A percentile compares a stretch with the other conserved stretches of the same genome.
phyloP scores from a whole-genome alignment of 1,284 basidiomycete species.

The Athelia sp. region DNA sequence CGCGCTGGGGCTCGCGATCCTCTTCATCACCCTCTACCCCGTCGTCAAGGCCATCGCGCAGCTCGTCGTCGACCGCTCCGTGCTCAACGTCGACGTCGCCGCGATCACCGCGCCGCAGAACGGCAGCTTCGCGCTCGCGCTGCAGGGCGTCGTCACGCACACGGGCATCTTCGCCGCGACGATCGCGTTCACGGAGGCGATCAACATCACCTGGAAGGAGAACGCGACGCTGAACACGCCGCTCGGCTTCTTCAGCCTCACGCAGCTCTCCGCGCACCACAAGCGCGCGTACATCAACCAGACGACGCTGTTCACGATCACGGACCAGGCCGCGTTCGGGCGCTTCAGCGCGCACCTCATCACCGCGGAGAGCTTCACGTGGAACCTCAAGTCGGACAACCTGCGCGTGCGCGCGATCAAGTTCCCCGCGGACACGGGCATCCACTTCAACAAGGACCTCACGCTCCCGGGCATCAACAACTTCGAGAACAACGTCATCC shows the following conservation, averaged over 20 bases:
- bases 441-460: conserved; percentile 57
- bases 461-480: conserved; percentile 61
- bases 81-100: conserved; percentile 46
- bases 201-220: conserved; percentile 51
- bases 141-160: conserved; percentile 37
- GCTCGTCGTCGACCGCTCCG: conserved; percentile 49
- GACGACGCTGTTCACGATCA: conserved; percentile 49
- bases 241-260: conserved; percentile 46
- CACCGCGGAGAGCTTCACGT: conserved; percentile 66
- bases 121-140: conserved; percentile 29
- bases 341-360: conserved; percentile 58
- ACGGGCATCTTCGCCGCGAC: conserved; percentile 54
- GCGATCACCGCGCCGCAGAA: conserved; percentile 48
- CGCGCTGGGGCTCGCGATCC: conserved; percentile 50
- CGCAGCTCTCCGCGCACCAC: conserved; percentile 37
- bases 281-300: conserved; percentile 58
- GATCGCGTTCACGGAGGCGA: conserved; percentile 51
- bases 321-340: conserved; percentile 49
- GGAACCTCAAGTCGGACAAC: conserved; percentile 55
- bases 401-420: conserved; percentile 65
- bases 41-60: conserved; percentile 62
- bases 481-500: conserved; percentile 52
- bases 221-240: conserved; percentile 31
- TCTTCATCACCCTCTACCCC: conserved; percentile 63
- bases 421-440: conserved; percentile 58